Conservation (phyloP, 345 rosid species). For the Sisymbrium irio region DNA sequence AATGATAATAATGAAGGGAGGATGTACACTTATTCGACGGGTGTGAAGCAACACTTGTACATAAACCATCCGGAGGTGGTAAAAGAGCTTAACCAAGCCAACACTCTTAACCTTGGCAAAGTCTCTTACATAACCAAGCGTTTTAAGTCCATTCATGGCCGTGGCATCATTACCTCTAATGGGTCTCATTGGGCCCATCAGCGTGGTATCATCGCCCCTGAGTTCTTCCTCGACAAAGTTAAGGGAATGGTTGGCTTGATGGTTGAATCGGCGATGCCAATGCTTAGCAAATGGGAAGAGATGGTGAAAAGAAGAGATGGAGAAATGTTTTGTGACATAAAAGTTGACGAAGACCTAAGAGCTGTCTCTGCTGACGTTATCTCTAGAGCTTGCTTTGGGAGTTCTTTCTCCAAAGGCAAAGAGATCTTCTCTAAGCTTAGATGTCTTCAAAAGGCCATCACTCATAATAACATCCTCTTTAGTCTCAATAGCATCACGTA, state of each 20-base stretch:
- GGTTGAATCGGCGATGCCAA: conserved; percentile 46
- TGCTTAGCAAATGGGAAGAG: conserved; percentile 57
- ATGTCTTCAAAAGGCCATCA: conserved; percentile 50
- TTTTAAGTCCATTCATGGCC: conserved; percentile 62
- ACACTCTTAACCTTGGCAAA: conserved; percentile 62
- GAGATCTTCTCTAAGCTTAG: conserved; percentile 57
- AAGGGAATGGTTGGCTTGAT: conserved; percentile 76
- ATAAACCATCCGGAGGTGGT: conserved; percentile 65
- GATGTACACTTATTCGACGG: conserved; percentile 72
- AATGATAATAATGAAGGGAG: conserved; percentile 42
- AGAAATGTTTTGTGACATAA: conserved; percentile 39
- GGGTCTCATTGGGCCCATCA: conserved; percentile 68
- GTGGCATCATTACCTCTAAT: conserved; percentile 69
- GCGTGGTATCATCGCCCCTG: conserved; percentile 67
- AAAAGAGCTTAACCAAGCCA: conserved; percentile 66
- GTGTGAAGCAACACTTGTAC: conserved; percentile 63
- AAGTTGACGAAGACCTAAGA: conserved; percentile 49
- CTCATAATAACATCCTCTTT: conserved; percentile 38
- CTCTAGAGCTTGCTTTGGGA: conserved; percentile 64
- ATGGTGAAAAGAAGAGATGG: conserved; percentile 29
- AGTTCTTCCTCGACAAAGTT: conserved; percentile 71
- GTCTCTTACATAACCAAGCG: conserved; percentile 59
- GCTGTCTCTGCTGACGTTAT: conserved; percentile 59
- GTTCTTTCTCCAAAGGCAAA: conserved; percentile 49
- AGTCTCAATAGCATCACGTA: conserved; percentile 40